These are phyloP conservation scores for Diaporthe vaccinii DNA, from an alignment of 2,329 filamentous ascomycete genomes.

Conservation along the genomic window DNA sequence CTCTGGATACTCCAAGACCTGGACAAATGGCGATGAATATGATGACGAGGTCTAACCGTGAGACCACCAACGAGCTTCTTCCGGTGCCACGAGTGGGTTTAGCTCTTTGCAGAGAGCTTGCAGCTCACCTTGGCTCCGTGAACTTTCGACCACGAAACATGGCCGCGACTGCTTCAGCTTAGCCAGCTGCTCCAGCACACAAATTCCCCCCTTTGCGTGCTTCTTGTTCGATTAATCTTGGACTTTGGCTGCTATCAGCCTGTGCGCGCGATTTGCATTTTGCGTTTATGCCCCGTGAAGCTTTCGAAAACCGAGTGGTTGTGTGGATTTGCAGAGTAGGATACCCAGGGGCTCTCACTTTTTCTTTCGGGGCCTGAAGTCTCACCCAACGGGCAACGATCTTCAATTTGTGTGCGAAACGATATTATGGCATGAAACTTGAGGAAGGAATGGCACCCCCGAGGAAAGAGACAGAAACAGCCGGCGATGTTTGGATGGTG, in stretches of 20 bases:
- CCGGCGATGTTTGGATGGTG: neutral
- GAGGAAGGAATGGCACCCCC: too few species aligned
- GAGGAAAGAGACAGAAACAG: neutral
- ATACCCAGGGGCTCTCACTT: slow-evolving; percentile 3
- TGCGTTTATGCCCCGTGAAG: neutral
- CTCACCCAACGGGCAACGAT: neutral
- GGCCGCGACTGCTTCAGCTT: neutral
- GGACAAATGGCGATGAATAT: neutral
- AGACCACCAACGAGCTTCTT: too few species aligned
- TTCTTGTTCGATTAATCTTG: neutral
- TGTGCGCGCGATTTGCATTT: neutral
- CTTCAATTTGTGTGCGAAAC: neutral
- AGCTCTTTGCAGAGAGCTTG: neutral
- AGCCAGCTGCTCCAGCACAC: neutral
- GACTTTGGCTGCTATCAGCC: neutral
- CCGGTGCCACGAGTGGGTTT: neutral
- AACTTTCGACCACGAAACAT: neutral
- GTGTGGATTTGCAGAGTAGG: slow-evolving; percentile 22
- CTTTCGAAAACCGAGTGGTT: neutral
- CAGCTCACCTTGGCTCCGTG: neutral
- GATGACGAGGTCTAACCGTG: slow-evolving; percentile 22
- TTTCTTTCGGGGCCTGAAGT: neutral
- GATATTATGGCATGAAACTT: neutral
- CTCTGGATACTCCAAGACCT: neutral
- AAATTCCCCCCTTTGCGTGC: neutral